Base-by-base conservation (phyloP, 352 stramenopile genomes). In the Pythium biforme region DNA sequence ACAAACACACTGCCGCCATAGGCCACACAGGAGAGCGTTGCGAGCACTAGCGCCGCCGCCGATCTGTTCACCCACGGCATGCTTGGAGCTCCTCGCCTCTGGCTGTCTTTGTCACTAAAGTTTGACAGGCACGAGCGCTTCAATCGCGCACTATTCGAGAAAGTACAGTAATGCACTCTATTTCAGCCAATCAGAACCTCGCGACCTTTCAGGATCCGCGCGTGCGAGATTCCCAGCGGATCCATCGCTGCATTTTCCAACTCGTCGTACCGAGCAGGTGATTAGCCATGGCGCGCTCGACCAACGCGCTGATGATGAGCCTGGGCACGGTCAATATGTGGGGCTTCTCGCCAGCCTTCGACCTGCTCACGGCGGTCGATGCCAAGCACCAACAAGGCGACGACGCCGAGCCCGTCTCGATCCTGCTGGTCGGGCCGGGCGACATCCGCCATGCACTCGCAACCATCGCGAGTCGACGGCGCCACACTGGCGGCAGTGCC, bases 261-360 rank as follows among this genome's bases (percentile, higher is more conserved):
- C n/a, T n/a, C n/a, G n/a, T n/a, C n/a, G n/a, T n/a, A n/a, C n/a
- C n/a, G n/a, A n/a, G n/a, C n/a, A n/a, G n/a, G n/a, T n/a, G n/a
- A n/a, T n/a, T n/a, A n/a, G 23, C 53, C 12, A 89, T 89, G 79
- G 75, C 79, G 22, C 62, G 77, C n/a, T 74, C 74, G 11, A 81
- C 70, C 34, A 90, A 56, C 59, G 80, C 64, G 43, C 45, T 89
- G 59, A 65, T 89, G 63, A 89, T 90, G 77, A 89, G 79, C 50
- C 80, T 94, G 55, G 86, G 86, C n/a, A 84, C 79, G 5, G 77
- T 92, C 59, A 89, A 78, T 34, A 92, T 95, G 79, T 97, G 87
- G 87, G 87, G 87, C 20, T 91, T 95, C 64, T 94, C 83, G 9
- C 86, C 89, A 12, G 72, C 73, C 0, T 89, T 92, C 46, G 86